Percentiles rank a stretch among this genome's conserved stretches.
Conservation (phyloP, 441 rosid species). For the Jatropha podagrica region DNA sequence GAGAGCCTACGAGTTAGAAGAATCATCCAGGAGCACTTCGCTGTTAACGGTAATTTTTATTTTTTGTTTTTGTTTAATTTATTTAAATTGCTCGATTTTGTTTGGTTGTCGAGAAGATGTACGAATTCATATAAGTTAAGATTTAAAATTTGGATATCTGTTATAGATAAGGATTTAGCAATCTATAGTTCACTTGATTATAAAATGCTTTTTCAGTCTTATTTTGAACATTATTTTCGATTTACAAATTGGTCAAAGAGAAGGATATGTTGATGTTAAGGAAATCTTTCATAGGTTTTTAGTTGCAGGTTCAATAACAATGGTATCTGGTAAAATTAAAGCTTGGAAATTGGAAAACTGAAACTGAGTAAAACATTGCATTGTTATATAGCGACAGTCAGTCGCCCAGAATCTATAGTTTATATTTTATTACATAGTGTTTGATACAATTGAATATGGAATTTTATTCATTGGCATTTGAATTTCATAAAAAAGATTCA, state of each 20-base stretch:
- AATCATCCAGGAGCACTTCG: conserved; percentile 61
- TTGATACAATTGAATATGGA: too few species aligned
- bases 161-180: background rate
- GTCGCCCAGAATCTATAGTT: background rate
- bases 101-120: background rate
- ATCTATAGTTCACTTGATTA: background rate
- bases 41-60: conserved; percentile 43
- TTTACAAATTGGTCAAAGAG: background rate
- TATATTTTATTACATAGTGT: too few species aligned
- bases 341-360: background rate
- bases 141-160: background rate
- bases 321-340: background rate
- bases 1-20: conserved; percentile 66
- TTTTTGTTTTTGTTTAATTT: background rate
- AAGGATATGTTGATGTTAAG: background rate
- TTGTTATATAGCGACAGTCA: background rate
- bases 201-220: background rate
- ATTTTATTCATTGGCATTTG: too few species aligned
- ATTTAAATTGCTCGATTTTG: background rate
- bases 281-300: background rate
- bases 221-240: background rate
- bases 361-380: background rate
- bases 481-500: too few species aligned
- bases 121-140: background rate
- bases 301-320: background rate